Evolutionary conservation across 495 filamentous ascomycete species (phyloP).

Genomic region (Aspergillus baeticus): DNA sequence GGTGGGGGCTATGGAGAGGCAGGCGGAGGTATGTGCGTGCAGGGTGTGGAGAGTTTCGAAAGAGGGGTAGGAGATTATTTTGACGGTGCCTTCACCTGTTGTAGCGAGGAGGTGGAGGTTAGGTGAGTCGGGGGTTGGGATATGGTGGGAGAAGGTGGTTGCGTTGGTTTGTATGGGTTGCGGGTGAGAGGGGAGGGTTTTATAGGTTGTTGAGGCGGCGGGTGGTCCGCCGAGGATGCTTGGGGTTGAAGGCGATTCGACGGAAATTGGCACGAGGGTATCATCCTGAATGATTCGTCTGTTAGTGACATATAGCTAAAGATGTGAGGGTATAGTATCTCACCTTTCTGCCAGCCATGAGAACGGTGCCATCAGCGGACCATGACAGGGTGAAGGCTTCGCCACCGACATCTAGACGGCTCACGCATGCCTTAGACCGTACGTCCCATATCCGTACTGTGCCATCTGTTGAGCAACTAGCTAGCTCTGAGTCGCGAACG

Average conservation of each 20-base stretch:
- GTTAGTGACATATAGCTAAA: not conserved
- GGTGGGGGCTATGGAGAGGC: slow-evolving; percentile 66
- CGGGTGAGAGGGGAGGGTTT: slow-evolving; percentile 58
- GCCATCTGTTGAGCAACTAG: slow-evolving; percentile 81
- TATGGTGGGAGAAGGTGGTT: slow-evolving; percentile 73
- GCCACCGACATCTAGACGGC: slow-evolving; percentile 76
- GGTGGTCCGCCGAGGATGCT: slow-evolving; percentile 21
- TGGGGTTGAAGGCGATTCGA: slow-evolving; percentile 42
- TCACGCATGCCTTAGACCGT: slow-evolving; percentile 72
- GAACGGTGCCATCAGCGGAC: slow-evolving; percentile 78
- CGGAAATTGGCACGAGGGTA: slow-evolving; percentile 63
- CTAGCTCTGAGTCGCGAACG: slow-evolving; percentile 80
- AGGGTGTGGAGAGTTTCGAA: slow-evolving; percentile 58
- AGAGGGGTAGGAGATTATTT: slow-evolving; percentile 68
- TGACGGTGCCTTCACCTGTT: slow-evolving; percentile 77
- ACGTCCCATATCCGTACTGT: slow-evolving; percentile 94
- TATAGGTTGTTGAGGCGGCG: slow-evolving; percentile 28
- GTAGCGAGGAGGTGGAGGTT: slow-evolving; percentile 67
- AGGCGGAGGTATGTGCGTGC: slow-evolving; percentile 81
- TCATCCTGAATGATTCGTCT: slow-evolving; percentile 53
- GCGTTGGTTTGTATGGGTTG: slow-evolving; percentile 79
- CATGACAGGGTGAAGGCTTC: slow-evolving; percentile 83
- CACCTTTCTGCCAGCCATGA: slow-evolving; percentile 86
- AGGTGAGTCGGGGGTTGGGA: slow-evolving; percentile 35
- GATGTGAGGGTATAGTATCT: slow-evolving; percentile 1